These are phyloP conservation scores for Agmasoma carcini DNA, from an alignment of 371 early-diverging fungal genomes.

Conservation along the genomic window DNA sequence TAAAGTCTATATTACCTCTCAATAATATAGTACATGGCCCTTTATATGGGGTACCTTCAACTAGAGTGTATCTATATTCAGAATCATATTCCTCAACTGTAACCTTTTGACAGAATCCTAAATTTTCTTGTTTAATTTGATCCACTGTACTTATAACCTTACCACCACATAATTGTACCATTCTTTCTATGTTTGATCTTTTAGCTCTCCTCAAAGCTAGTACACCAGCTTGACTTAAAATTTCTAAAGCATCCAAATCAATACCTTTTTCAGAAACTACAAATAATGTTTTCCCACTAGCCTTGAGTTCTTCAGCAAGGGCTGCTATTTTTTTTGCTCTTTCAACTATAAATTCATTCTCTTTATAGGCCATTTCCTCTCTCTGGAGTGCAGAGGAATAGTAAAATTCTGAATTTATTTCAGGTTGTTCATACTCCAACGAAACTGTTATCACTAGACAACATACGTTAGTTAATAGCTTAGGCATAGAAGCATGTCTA, in stretches of 20 bases:
- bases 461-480: slow-evolving; percentile 71
- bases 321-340: slow-evolving; percentile 80
- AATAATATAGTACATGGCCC: slow-evolving; percentile 80
- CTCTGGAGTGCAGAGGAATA: slow-evolving; percentile 91
- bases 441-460: slow-evolving; percentile 89
- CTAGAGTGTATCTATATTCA: slow-evolving; percentile 96
- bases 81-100: slow-evolving; percentile 88
- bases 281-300: slow-evolving; percentile 73
- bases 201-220: slow-evolving; percentile 94
- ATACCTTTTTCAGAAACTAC: slow-evolving; percentile 98
- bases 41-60: slow-evolving; percentile 69
- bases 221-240: slow-evolving; percentile 82
- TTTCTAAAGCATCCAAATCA: slow-evolving; percentile 88
- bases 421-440: slow-evolving; percentile 98
- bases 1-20: slow-evolving; percentile 84
- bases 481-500: slow-evolving; percentile 98
- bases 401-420: slow-evolving; percentile 97
- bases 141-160: slow-evolving; percentile 85
- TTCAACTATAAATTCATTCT: slow-evolving; percentile 82
- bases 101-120: slow-evolving; percentile 81
- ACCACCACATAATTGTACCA: slow-evolving; percentile 89
- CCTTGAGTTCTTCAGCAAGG: slow-evolving; percentile 60
- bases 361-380: slow-evolving; percentile 87
- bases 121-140: slow-evolving; percentile 66
- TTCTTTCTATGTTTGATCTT: slow-evolving; percentile 96